Base-by-base conservation (phyloP, 139 green algal genomes). In the Auxenochlorella protothecoides region DNA sequence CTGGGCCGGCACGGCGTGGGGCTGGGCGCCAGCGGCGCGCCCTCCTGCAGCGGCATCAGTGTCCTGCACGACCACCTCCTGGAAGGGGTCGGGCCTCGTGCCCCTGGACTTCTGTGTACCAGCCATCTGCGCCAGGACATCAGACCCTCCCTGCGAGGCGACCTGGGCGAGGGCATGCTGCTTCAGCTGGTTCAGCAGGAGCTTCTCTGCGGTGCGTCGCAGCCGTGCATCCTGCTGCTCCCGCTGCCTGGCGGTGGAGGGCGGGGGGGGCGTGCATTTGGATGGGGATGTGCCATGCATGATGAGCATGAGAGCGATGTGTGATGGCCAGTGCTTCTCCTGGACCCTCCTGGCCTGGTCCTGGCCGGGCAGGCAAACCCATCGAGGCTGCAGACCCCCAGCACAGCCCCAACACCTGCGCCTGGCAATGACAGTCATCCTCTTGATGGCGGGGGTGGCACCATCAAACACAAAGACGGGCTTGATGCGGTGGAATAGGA, bases 381-480 rank as follows among this genome's bases (percentile, higher is more conserved):
- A 44, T 44, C 15, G 8, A 8, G 44, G 61, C 13, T 55, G 11
- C 64, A 68, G 5, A 55, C 12, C 64, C 53, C 12, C 64, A 68
- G 44, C 64, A 5, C 53, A 70, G 12, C 52, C 8, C 12, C 57
- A 12, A 53, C 11, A 79, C 80, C 77, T 82, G 60, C 78, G 74
- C 6, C 90, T 78, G 6, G 89, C 89, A 53, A 85, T 86, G 51
- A 79, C 82, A 44, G 95, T 99, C 53, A 81, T 74, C 51, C 84
- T 80, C 88, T 99, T 99, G 15, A 99, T 88, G 3, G 83, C 86
- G 6, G 95, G 95, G 2, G 93, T 97, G 57, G 81, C 86, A 63
- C 95, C 95, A 74, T 99, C 95, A 84, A 99, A 99, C 53, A 99
- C 91, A 76, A 99, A 98, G 4, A 99, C 87, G 14, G 95, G 95